Evolutionary conservation across 1,284 basidiomycete species (phyloP).

Genomic region (Fistulina hepatica): DNA sequence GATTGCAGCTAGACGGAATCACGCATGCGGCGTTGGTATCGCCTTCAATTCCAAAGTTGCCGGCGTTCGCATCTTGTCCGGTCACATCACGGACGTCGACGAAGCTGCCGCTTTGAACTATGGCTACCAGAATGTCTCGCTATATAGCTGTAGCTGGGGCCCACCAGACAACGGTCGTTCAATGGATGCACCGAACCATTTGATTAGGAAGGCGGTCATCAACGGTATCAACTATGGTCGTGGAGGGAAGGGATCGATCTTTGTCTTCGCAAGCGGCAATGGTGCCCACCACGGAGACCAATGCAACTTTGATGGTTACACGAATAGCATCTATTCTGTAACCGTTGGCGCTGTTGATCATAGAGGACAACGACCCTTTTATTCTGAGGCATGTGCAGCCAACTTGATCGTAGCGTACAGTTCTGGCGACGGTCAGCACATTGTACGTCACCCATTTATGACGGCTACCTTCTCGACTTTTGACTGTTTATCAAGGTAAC

Average conservation of each 20-base stretch:
- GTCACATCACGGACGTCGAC: constrained; percentile 93
- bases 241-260: constrained; percentile 85
- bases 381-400: constrained; percentile 94
- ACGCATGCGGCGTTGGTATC: constrained; percentile 91
- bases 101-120: constrained; percentile 95
- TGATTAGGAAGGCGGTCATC: constrained; percentile 90
- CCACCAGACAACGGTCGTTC: constrained; percentile 93
- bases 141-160: constrained; percentile 97
- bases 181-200: constrained; percentile 90
- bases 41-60: constrained; percentile 89
- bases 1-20: constrained; percentile 88
- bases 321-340: constrained; percentile 94
- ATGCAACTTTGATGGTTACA: constrained; percentile 99
- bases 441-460: constrained; percentile 43
- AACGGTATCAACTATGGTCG: constrained; percentile 93
- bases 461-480: constrained; percentile 4
- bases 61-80: constrained; percentile 94
- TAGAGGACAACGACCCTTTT: constrained; percentile 89
- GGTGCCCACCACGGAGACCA: constrained; percentile 89
- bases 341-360: constrained; percentile 92
- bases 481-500: constrained; percentile 55
- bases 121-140: constrained; percentile 85
- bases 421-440: constrained; percentile 86
- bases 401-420: constrained; percentile 95
- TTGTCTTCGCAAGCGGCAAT: constrained; percentile 97